Evolutionary conservation across 257 asterid species (phyloP).

Genomic region (Penstemon eatonii): DNA sequence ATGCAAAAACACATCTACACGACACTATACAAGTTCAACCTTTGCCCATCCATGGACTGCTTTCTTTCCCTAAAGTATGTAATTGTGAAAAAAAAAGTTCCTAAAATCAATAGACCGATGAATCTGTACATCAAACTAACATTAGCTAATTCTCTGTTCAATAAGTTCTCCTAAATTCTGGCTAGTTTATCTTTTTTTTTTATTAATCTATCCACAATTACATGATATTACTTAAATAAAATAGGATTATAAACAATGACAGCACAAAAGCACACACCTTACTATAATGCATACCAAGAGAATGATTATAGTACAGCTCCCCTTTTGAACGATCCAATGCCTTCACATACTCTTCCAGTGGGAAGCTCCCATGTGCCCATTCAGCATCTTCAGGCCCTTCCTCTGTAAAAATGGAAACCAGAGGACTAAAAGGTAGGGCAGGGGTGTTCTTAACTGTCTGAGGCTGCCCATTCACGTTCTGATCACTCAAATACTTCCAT

Average conservation of each 20-base stretch:
- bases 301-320: conserved; percentile 83
- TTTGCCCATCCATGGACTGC: background rate
- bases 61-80: background rate
- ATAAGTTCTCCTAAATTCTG: background rate
- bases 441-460: conserved; percentile 36
- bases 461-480: conserved; percentile 37
- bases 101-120: conserved; percentile 1
- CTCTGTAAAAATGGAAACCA: conserved; percentile 63
- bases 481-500: conserved; percentile 65
- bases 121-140: background rate
- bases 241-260: conserved; percentile 21
- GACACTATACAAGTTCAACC: background rate
- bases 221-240: background rate
- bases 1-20: background rate
- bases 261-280: conserved; percentile 62
- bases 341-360: conserved; percentile 77
- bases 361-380: conserved; percentile 93
- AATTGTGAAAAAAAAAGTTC: background rate
- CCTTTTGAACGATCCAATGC: conserved; percentile 81
- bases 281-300: conserved; percentile 88
- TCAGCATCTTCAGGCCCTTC: conserved; percentile 60
- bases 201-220: background rate
- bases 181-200: background rate
- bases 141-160: conserved; percentile 8
- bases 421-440: conserved; percentile 62